phyloP scores from a whole-genome alignment of 208 protist species.

The Leishmania lainsoni region DNA sequence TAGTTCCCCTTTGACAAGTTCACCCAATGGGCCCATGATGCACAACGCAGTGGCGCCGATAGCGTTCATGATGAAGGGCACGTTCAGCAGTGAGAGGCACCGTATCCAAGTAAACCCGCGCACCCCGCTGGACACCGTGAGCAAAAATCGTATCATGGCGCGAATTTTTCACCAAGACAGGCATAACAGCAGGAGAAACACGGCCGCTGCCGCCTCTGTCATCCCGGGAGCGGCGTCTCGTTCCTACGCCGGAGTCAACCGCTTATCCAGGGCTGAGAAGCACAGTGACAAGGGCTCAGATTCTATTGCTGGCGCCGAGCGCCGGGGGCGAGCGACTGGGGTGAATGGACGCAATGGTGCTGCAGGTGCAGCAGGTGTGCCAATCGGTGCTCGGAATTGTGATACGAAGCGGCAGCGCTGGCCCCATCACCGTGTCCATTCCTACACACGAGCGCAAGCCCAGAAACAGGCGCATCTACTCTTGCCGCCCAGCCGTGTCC shows the following conservation, averaged over 20 bases:
- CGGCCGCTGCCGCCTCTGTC: background rate
- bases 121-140: slow-evolving; percentile 27
- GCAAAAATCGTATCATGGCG: slow-evolving; percentile 32
- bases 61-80: slow-evolving; percentile 11
- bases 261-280: background rate
- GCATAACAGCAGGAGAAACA: slow-evolving; percentile 4
- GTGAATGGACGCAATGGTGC: background rate
- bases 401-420: background rate
- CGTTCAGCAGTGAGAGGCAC: slow-evolving; percentile 26
- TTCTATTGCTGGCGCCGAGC: background rate
- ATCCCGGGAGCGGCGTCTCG: background rate
- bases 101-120: slow-evolving; percentile 26
- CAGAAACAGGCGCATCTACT: background rate
- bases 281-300: background rate
- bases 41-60: background rate
- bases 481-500: background rate
- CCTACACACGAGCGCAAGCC: background rate
- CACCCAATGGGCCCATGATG: background rate
- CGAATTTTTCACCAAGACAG: slow-evolving; percentile 27
- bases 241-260: background rate
- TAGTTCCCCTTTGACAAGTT: background rate
- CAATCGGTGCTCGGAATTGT: background rate
- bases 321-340: background rate
- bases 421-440: background rate
- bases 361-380: background rate